Percentiles rank a stretch among this genome's conserved stretches.
These are phyloP conservation scores for Trypanosoma cruzi DNA, from an alignment of 208 protist genomes.

Conservation along the genomic window DNA sequence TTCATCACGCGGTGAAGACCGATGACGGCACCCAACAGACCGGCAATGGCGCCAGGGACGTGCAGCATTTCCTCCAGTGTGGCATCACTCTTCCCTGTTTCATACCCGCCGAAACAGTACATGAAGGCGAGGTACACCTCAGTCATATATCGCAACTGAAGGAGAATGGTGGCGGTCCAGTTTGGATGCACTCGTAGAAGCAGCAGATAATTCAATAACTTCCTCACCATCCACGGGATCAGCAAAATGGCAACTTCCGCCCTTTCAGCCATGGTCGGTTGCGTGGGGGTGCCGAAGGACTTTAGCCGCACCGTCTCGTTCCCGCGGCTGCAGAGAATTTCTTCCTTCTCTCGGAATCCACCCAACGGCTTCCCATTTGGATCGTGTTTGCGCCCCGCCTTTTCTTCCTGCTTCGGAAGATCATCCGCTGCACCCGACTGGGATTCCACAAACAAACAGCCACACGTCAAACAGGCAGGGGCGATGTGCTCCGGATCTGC, in stretches of 20 bases:
- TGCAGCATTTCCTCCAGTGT: constrained; percentile 58
- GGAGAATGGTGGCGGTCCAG: constrained; percentile 61
- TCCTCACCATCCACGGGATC: constrained; percentile 75
- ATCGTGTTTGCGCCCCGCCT: constrained; percentile 37
- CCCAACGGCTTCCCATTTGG: too few species aligned
- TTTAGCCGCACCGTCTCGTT: neutral
- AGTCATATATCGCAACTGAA: constrained; percentile 77
- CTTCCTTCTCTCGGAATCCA: too few species aligned
- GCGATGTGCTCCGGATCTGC: constrained; percentile 67
- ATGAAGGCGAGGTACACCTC: constrained; percentile 81
- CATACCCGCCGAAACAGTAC: constrained; percentile 82
- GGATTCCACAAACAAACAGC: constrained; percentile 49
- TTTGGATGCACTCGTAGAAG: constrained; percentile 78
- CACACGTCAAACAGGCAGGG: constrained; percentile 74
- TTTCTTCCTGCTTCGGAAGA: constrained; percentile 1
- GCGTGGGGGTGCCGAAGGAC: neutral
- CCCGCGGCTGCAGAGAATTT: too few species aligned
- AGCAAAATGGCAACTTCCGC: constrained; percentile 51
- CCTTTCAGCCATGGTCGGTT: neutral
- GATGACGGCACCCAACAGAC: constrained; percentile 67
- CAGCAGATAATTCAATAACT: constrained; percentile 82
- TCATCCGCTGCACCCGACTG: constrained; percentile 8
- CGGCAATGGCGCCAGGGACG: constrained; percentile 57
- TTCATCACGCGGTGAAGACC: constrained; percentile 70
- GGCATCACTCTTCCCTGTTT: constrained; percentile 56